Conservation (phyloP, 83 land plant genomes). For the Picea abies region DNA sequence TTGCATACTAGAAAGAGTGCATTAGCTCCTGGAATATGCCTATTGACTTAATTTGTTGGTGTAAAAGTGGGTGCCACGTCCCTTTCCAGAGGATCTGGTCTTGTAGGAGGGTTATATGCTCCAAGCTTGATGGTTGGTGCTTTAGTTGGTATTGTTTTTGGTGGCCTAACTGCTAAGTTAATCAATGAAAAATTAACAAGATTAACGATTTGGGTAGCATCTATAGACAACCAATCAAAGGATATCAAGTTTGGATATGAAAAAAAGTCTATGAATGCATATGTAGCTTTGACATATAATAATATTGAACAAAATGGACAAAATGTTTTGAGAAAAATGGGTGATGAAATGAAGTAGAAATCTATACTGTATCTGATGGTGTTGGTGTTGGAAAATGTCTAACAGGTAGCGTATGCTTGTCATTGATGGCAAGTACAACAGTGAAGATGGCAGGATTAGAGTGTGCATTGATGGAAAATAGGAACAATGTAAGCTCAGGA, state of each 20-base stretch:
- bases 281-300: no score
- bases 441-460: no score
- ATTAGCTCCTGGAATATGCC: constrained; percentile 92
- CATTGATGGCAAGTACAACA: no score
- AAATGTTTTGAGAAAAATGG: no score
- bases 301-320: not conserved
- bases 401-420: no score
- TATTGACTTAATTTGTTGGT: constrained; percentile 76
- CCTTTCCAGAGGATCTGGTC: constrained; percentile 96
- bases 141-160: constrained; percentile 96
- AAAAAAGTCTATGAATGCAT: no score
- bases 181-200: constrained; percentile 92
- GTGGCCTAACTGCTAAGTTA: constrained; percentile 78
- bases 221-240: no score
- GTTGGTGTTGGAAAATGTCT: no score
- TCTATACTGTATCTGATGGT: not conserved
- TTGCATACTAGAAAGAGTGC: constrained; percentile 93
- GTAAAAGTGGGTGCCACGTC: constrained; percentile 97
- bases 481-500: no score
- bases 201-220: constrained; percentile 85
- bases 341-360: no score
- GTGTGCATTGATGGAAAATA: no score
- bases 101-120: constrained; percentile 98
- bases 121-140: constrained; percentile 99
- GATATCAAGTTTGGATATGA: no score